Percentiles rank a stretch among this genome's conserved stretches.
Evolutionary conservation across 2,329 filamentous ascomycete genomes (phyloP).

Genomic region (Aspergillus eucalypticola): DNA sequence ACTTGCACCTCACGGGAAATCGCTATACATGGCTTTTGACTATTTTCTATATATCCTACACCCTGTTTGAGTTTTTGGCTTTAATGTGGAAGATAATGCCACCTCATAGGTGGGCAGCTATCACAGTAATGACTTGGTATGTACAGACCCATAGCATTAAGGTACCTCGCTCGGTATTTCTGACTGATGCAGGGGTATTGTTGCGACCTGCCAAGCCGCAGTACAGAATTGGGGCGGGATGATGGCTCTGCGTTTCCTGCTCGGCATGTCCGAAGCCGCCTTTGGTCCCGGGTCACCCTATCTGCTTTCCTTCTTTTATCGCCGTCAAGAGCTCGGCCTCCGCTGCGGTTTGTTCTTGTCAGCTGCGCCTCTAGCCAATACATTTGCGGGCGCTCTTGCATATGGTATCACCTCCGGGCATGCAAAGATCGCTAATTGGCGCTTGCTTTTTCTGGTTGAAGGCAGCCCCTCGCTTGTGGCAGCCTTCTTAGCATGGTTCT

Average conservation of each 20-base stretch:
- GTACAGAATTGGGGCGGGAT: constrained; percentile 47
- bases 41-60: constrained; percentile 56
- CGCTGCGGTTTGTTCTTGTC: constrained; percentile 58
- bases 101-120: constrained; percentile 47
- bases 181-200: constrained; percentile 42
- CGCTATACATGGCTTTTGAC: constrained; percentile 55
- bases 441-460: constrained; percentile 65
- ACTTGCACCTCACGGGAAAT: constrained; percentile 50
- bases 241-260: constrained; percentile 53
- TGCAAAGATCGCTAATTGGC: constrained; percentile 62
- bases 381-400: constrained; percentile 70
- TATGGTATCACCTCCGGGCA: constrained; percentile 65
- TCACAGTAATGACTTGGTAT: constrained; percentile 46
- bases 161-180: constrained; percentile 6
- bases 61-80: constrained; percentile 44
- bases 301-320: constrained; percentile 60
- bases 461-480: constrained; percentile 61
- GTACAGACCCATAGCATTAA: constrained; percentile 17
- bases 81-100: constrained; percentile 49
- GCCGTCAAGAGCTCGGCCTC: constrained; percentile 57
- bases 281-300: constrained; percentile 52
- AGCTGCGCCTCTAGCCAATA: constrained; percentile 70
- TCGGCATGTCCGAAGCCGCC: constrained; percentile 50
- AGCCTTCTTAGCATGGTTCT: constrained; percentile 57
- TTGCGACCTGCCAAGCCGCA: constrained; percentile 50